These are phyloP conservation scores for Mollisia scopiformis DNA, from an alignment of 2,329 filamentous ascomycete species.

Conservation along the genomic window DNA sequence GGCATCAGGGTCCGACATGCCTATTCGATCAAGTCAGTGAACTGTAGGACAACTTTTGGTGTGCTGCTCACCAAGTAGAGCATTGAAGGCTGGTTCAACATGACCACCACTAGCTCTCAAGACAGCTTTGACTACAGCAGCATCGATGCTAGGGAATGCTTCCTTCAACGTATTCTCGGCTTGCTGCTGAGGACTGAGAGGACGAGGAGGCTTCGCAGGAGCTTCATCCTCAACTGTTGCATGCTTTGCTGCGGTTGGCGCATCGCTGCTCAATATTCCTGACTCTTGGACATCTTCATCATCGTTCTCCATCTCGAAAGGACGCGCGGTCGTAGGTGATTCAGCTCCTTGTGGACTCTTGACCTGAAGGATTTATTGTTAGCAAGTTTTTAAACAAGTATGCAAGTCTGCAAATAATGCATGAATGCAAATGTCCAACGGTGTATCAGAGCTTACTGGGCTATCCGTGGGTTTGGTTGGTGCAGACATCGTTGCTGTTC, in stretches of 20 bases:
- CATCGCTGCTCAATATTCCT: conserved; percentile 51
- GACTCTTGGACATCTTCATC: conserved; percentile 69
- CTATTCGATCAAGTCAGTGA: conserved; percentile 42
- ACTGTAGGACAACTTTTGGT: neutral
- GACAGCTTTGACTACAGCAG: conserved; percentile 82
- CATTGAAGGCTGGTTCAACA: conserved; percentile 94
- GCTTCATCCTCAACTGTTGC: conserved; percentile 49
- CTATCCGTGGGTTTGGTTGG: conserved; percentile 40
- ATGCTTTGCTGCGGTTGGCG: conserved; percentile 44
- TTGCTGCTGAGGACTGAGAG: conserved; percentile 79
- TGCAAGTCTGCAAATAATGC: conserved; percentile 14
- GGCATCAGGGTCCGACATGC: conserved; percentile 80
- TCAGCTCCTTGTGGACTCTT: conserved; percentile 50
- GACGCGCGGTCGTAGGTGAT: conserved; percentile 67
- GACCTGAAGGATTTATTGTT: conserved; percentile 20
- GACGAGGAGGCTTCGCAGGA: conserved; percentile 84
- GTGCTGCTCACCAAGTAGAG: conserved; percentile 75
- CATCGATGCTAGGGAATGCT: conserved; percentile 86
- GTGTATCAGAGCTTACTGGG: conserved; percentile 43
- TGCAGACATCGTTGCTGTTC: conserved; percentile 43
- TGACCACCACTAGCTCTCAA: conserved; percentile 82
- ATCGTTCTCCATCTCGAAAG: conserved; percentile 70
- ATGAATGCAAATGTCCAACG: conserved; percentile 27
- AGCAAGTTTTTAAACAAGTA: conserved; percentile 10
- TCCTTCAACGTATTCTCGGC: conserved; percentile 88